A percentile compares a stretch with the other conserved stretches of the same genome.
Conservation (phyloP, 345 rosid species). For the Rhodomyrtus tomentosa region DNA sequence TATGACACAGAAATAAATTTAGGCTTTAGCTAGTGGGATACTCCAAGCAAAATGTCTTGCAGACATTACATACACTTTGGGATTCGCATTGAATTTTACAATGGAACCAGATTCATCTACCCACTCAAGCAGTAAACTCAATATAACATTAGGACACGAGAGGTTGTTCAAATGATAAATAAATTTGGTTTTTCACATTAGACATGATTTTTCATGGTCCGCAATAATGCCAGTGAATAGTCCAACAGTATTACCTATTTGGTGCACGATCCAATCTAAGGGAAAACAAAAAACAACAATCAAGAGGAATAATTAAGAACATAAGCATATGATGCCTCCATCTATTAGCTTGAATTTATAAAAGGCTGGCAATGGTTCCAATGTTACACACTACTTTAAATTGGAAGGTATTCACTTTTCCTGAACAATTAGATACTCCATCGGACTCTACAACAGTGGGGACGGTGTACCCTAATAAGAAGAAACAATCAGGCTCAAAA, state of each 20-base stretch:
- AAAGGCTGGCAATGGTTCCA: background rate
- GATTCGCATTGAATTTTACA: background rate
- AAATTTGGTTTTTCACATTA: background rate
- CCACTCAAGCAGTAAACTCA: background rate
- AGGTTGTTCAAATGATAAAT: background rate
- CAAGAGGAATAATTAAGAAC: background rate
- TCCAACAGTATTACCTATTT: background rate
- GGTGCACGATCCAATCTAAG: too few species aligned
- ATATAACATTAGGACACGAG: background rate
- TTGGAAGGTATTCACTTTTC: background rate
- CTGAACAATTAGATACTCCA: background rate
- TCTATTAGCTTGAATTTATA: background rate
- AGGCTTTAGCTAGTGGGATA: background rate
- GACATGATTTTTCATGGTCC: background rate
- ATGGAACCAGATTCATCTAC: background rate
- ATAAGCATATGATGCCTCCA: background rate
- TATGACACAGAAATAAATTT: background rate
- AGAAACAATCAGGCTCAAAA: background rate
- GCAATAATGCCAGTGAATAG: background rate
- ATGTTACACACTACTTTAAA: background rate
- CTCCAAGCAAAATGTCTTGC: background rate
- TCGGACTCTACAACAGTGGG: background rate
- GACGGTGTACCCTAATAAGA: background rate
- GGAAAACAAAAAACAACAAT: too few species aligned
- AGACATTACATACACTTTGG: background rate